These are phyloP conservation scores for Cytospora piceicola DNA, from an alignment of 2,329 filamentous ascomycete genomes.

Conservation along the genomic window DNA sequence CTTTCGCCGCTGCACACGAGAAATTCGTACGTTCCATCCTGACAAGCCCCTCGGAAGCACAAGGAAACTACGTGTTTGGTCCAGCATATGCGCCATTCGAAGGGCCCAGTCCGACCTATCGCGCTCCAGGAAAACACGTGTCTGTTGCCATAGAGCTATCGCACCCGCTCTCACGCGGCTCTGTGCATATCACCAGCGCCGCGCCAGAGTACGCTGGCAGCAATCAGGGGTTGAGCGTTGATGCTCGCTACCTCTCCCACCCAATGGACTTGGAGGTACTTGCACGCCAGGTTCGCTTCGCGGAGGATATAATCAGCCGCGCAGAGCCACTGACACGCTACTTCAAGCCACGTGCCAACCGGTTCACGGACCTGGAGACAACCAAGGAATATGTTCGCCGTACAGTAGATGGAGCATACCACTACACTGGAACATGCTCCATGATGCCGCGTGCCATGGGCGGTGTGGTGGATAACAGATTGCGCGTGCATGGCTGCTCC, in stretches of 20 bases:
- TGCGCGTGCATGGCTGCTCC: slow-evolving; percentile 12
- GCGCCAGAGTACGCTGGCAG: slow-evolving; percentile 9
- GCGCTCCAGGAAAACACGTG: slow-evolving; percentile 23
- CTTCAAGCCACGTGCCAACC: slow-evolving; percentile 10
- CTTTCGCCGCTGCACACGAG: slow-evolving; percentile 1
- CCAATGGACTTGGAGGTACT: slow-evolving; percentile 9
- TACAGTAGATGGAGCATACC: slow-evolving; percentile 8
- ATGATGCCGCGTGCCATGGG: slow-evolving; percentile 12
- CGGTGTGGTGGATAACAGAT: slow-evolving; percentile 8
- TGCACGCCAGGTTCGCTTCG: slow-evolving; percentile 17
- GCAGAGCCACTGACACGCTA: slow-evolving; percentile 7
- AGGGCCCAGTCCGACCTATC: not conserved
- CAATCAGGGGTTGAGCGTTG: slow-evolving; percentile 1
- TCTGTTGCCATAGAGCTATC: slow-evolving; percentile 25
- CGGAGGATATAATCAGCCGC: not conserved
- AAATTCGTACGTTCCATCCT: slow-evolving; percentile 5
- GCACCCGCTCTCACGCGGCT: slow-evolving; percentile 33
- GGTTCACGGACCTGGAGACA: not conserved
- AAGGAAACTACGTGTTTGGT: slow-evolving; percentile 7
- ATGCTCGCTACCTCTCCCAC: slow-evolving; percentile 7
- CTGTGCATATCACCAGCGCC: slow-evolving; percentile 30
- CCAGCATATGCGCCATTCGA: slow-evolving; percentile 16
- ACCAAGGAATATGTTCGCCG: slow-evolving; percentile 8
- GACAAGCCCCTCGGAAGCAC: not conserved
- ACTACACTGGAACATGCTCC: slow-evolving; percentile 6